These are phyloP conservation scores for Phytophthora syringae DNA, from an alignment of 352 stramenopile genomes.

Conservation along the genomic window DNA sequence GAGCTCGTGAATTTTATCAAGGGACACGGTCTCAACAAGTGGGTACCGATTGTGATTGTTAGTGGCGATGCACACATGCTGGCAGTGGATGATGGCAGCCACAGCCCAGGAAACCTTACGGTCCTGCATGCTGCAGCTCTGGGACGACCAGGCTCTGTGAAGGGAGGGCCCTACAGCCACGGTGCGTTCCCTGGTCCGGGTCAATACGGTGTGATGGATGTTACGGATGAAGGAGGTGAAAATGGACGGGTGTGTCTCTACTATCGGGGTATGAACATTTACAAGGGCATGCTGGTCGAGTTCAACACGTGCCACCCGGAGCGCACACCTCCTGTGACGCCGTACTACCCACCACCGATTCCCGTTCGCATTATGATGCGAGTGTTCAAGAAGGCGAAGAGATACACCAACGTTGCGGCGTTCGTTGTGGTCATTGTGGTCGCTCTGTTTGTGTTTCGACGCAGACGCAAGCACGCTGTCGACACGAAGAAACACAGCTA, in stretches of 20 bases:
- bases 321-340: constrained; percentile 52
- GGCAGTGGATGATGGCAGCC: constrained; percentile 78
- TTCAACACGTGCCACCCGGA: constrained; percentile 81
- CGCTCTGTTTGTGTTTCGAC: constrained; percentile 25
- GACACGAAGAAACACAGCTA: constrained; percentile 42
- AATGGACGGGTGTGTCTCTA: constrained; percentile 65
- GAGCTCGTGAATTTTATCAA: constrained; percentile 83
- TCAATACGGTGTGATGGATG: constrained; percentile 83
- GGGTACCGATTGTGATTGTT: constrained; percentile 81
- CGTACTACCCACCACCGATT: constrained; percentile 74
- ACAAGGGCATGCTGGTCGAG: constrained; percentile 65
- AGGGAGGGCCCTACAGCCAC: constrained; percentile 90
- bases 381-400: constrained; percentile 65
- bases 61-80: constrained; percentile 92
- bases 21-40: constrained; percentile 65
- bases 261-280: constrained; percentile 71
- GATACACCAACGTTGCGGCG: constrained; percentile 17
- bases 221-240: constrained; percentile 76
- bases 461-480: constrained; percentile 23
- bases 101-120: constrained; percentile 79
- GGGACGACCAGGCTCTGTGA: constrained; percentile 80
- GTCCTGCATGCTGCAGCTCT: constrained; percentile 85
- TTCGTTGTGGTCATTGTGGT: constrained; percentile 22
- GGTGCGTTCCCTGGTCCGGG: constrained; percentile 78
- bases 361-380: constrained; percentile 61